Base-by-base conservation (phyloP, 208 protist genomes). In the Wallacemonas sp. region DNA sequence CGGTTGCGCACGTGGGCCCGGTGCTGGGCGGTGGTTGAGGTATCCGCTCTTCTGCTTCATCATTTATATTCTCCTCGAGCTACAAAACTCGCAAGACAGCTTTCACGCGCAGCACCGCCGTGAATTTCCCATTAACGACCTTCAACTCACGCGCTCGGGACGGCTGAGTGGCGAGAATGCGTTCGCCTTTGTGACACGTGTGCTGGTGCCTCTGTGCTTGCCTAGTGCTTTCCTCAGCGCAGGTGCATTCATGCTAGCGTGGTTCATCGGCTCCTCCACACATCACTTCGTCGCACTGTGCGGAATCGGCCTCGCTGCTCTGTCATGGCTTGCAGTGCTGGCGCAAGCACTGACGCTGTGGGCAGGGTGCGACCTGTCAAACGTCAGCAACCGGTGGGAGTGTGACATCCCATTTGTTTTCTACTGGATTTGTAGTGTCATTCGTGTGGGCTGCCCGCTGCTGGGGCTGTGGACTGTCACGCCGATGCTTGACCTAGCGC, bases 401-500 rank as follows among this genome's bases (percentile, higher is more conserved):
- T 95, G 89, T 65, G 72, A 82, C 12, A 12, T 88, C 19, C 80
- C 85, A 1, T 84, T 85, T 62, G 79, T 84, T 27, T 72, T 92
- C n/a, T 87, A 90, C 65, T 88, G 77, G 68, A 53, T 85, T 0
- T 86, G 85, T 61, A 87, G 77, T 44, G 70, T 81, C 1, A 64
- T 81, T 17, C 75, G 81, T 9, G 34, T 76, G 36, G 41, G 71
- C 12, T 61, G 75, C 26, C 89, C 89, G 30, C 46, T 90, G 38
- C 69, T 90, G 58, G 66, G 78, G 44, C 46, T 91, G 55, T 90
- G 75, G 77, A 84, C 81, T 39, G 68, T 86, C 26, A 41, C 72
- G 27, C 83, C 85, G 9, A 77, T 86, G 34, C 49, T 95, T 26
- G 85, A 92, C 60, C 61, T 55, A 11, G 56, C 86, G 28, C 55